Evolutionary conservation across 345 rosid genomes (phyloP).

Genomic region (Psidium friedrichsthalianum): DNA sequence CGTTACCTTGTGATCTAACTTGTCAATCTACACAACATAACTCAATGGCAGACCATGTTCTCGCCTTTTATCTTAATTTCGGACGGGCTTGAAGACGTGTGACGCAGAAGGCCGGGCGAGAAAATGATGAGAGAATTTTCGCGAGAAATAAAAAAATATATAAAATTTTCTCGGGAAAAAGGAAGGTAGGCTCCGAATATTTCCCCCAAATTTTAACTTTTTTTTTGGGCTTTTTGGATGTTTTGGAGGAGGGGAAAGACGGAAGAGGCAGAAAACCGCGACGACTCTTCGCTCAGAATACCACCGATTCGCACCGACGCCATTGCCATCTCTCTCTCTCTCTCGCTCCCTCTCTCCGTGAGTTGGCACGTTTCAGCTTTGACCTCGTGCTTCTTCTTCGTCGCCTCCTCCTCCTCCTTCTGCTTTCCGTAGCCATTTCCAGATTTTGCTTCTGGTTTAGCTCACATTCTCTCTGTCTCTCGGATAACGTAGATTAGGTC

Average conservation of each 20-base stretch:
- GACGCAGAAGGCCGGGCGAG: neutral
- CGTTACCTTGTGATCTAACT: fast-evolving
- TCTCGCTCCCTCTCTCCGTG: neutral
- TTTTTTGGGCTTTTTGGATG: neutral
- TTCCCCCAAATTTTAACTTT: neutral
- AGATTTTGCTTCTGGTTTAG: neutral
- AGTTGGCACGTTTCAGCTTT: neutral
- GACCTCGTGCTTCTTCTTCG: neutral
- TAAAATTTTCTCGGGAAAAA: neutral
- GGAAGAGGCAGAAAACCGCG: neutral
- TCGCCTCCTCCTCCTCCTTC: neutral
- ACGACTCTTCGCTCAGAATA: neutral
- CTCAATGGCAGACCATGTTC: neutral
- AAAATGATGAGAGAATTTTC: neutral
- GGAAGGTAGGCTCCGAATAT: neutral
- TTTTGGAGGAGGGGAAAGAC: neutral
- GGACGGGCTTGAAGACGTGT: neutral
- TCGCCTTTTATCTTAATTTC: neutral
- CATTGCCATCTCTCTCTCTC: neutral
- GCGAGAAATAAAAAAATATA: too few species aligned
- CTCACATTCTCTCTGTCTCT: neutral
- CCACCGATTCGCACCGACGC: neutral
- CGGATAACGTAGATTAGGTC: neutral
- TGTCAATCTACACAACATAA: neutral
- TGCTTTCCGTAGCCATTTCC: neutral